Evolutionary conservation across 352 stramenopile species (phyloP).

Genomic region (Phytophthora meadii): DNA sequence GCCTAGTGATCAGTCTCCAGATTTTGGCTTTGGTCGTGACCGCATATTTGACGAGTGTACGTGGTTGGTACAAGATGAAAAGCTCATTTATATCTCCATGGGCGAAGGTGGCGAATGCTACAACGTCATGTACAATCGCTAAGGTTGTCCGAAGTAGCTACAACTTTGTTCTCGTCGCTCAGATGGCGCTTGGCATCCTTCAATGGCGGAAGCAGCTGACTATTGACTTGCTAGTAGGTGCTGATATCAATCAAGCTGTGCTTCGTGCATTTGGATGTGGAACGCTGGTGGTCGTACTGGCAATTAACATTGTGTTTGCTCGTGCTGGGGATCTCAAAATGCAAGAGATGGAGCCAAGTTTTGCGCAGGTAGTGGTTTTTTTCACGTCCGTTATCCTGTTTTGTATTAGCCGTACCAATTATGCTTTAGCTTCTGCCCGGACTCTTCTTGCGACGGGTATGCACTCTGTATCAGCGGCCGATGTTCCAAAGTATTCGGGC

Average conservation of each 20-base stretch:
- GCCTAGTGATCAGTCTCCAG: conserved; percentile 40
- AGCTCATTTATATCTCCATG: conserved; percentile 34
- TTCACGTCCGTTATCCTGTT: conserved; percentile 32
- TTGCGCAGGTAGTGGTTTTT: conserved; percentile 43
- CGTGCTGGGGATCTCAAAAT: conserved; percentile 42
- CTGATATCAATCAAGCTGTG: conserved; percentile 32
- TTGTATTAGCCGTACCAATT: conserved; percentile 11
- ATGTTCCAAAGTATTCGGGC: conserved; percentile 39
- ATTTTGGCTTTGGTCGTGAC: conserved; percentile 43
- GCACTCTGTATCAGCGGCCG: conserved; percentile 20
- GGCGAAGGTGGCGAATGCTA: conserved; percentile 27
- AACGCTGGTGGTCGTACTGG: conserved; percentile 39
- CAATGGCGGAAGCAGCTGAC: conserved; percentile 44
- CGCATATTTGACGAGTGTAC: conserved; percentile 41
- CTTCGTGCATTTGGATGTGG: conserved; percentile 41
- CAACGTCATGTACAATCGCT: conserved; percentile 41
- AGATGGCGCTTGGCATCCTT: conserved; percentile 43
- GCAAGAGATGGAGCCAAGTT: conserved; percentile 49
- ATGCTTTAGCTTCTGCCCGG: conserved; percentile 15
- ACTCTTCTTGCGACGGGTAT: conserved; percentile 37
- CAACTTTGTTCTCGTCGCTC: conserved; percentile 46
- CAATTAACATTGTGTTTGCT: conserved; percentile 46
- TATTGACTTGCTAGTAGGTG: conserved; percentile 48
- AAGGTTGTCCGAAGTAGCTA: conserved; percentile 53
- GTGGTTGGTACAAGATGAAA: conserved; percentile 36